phyloP scores from a whole-genome alignment of 2,329 filamentous ascomycete genomes.

The Lachnellula cervina region DNA sequence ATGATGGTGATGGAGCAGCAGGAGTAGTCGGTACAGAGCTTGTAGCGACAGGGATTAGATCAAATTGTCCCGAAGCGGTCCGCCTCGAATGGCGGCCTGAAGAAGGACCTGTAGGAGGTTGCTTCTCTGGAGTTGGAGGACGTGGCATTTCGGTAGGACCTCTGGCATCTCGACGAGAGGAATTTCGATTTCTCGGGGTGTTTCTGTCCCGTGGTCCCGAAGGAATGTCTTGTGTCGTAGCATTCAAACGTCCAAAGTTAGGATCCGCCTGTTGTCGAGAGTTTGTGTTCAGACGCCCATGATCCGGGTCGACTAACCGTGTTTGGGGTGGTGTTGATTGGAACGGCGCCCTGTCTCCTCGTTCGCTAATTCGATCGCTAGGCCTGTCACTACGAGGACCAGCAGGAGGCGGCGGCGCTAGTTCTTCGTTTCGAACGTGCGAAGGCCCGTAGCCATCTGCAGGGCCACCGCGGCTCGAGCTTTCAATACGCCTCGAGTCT shows the following conservation, averaged over 20 bases:
- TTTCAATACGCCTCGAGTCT: slow-evolving; percentile 29
- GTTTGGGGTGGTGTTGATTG: slow-evolving; percentile 32
- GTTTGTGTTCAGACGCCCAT: slow-evolving; percentile 38
- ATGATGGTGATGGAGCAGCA: slow-evolving; percentile 21
- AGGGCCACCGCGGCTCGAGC: slow-evolving; percentile 16
- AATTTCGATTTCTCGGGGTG: slow-evolving; percentile 29
- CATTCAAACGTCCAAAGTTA: slow-evolving; percentile 58
- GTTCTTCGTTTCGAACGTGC: slow-evolving; percentile 23
- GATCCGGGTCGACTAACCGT: slow-evolving; percentile 43
- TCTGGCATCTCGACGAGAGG: slow-evolving; percentile 20
- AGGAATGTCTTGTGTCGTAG: slow-evolving; percentile 43
- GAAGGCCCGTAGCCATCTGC: slow-evolving; percentile 18
- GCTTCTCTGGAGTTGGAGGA: slow-evolving; percentile 30
- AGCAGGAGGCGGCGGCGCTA: slow-evolving; percentile 27
- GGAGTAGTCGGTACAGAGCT: slow-evolving; percentile 21
- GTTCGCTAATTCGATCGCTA: slow-evolving; percentile 43
- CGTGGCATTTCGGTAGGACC: slow-evolving; percentile 20
- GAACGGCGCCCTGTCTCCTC: slow-evolving; percentile 41
- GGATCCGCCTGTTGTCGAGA: slow-evolving; percentile 48
- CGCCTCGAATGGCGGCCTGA: slow-evolving; percentile 27
- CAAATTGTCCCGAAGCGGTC: slow-evolving; percentile 25
- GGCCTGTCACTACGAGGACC: slow-evolving; percentile 36
- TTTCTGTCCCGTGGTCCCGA: slow-evolving; percentile 53
- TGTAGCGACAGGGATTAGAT: slow-evolving; percentile 19
- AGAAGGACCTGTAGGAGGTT: slow-evolving; percentile 32